A percentile compares a stretch with the other conserved stretches of the same genome.
phyloP scores from a whole-genome alignment of 2,329 filamentous ascomycete species.

The Ilyonectria mors-panacis region DNA sequence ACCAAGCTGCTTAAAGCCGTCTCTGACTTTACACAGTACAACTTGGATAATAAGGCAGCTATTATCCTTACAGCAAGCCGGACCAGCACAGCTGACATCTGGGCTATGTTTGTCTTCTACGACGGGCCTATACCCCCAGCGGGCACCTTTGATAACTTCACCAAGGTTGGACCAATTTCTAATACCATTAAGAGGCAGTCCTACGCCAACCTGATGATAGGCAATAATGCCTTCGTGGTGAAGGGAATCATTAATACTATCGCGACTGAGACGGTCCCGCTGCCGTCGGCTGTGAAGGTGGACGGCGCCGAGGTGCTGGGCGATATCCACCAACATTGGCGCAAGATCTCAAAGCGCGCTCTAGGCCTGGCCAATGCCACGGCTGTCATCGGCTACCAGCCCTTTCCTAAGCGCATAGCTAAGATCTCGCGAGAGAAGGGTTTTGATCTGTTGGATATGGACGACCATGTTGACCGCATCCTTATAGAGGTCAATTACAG shows the following conservation, averaged over 20 bases:
- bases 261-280: conserved; percentile 55
- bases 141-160: conserved; percentile 70
- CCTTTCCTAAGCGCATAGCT: conserved; percentile 55
- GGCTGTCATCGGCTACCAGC: conserved; percentile 57
- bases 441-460: conserved; percentile 57
- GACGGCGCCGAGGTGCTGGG: conserved; percentile 46
- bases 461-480: conserved; percentile 57
- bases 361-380: conserved; percentile 35
- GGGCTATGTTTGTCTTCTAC: conserved; percentile 75
- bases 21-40: conserved; percentile 70
- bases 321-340: conserved; percentile 50
- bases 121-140: conserved; percentile 68
- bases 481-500: conserved; percentile 62
- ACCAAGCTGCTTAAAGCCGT: conserved; percentile 61
- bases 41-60: conserved; percentile 71
- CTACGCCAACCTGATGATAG: conserved; percentile 60
- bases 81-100: conserved; percentile 61
- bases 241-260: conserved; percentile 49
- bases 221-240: conserved; percentile 45
- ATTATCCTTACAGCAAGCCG: conserved; percentile 70
- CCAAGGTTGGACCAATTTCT: conserved; percentile 49
- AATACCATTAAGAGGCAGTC: conserved; percentile 65
- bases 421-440: conserved; percentile 50
- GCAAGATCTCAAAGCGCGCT: conserved; percentile 20
- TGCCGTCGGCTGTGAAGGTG: conserved; percentile 48